Conservation (phyloP, 176 grass and related monocot species). For the Typha latifolia region DNA sequence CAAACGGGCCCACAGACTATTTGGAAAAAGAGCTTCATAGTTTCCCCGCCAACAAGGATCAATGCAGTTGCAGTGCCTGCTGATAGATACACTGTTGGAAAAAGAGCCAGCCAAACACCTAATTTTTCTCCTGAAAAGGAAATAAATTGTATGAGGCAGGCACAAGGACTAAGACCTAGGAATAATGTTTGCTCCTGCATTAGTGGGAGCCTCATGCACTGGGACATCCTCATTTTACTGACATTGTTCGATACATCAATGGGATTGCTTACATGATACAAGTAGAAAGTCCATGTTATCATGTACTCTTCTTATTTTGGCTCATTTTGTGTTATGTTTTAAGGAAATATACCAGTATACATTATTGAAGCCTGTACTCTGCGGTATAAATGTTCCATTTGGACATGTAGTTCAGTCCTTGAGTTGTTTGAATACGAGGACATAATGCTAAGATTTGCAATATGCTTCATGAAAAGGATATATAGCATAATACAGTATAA, state of each 20-base stretch:
- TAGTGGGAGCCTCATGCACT: too few relatives aligned
- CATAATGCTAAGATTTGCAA: background rate
- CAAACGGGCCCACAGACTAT: slow-evolving; percentile 75
- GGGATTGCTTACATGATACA: background rate
- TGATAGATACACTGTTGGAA: slow-evolving; percentile 93
- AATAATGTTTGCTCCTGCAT: background rate
- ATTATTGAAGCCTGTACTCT: background rate
- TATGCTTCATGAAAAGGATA: background rate
- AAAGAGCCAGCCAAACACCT: slow-evolving; percentile 77
- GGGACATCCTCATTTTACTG: too few relatives aligned
- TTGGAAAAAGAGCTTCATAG: slow-evolving; percentile 96
- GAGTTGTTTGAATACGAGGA: background rate
- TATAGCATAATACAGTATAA: too few relatives aligned
- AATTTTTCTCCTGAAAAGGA: slow-evolving; percentile 68
- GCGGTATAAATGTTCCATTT: background rate
- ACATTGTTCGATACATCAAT: background rate
- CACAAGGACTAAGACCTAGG: background rate
- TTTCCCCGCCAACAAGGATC: slow-evolving; percentile 85
- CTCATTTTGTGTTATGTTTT: background rate
- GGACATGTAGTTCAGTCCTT: background rate
- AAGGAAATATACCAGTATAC: background rate
- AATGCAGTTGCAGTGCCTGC: slow-evolving; percentile 88
- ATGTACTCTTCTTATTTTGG: background rate
- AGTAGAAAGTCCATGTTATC: background rate
- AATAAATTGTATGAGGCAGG: background rate